Evolutionary conservation across 768 basidiomycete genomes (phyloP), one percentile per base, ranked within the genome.

Genomic region (Trametopsis cervina): DNA sequence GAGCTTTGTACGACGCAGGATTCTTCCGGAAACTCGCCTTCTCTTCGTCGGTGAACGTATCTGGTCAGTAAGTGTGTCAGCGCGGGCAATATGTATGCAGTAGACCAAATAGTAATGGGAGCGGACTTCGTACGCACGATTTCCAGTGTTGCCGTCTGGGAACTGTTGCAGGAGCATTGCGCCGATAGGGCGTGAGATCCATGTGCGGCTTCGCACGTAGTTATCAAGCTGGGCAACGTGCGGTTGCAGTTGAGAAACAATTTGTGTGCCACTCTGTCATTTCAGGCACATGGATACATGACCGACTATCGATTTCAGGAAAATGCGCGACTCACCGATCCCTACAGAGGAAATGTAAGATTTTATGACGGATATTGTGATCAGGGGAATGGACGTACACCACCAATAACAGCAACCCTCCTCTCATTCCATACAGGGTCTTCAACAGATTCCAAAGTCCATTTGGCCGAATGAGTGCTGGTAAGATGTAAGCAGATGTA

Each of bases 381-480:
- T n/a, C n/a, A n/a, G n/a, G n/a, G 27, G 20, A 42, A 3, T 42
- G 22, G 22, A 2, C 47, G 26, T 49, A 58, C 57, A 37, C 48
- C 49, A 27, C 61, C 61, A 18, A 62, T 52, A 11, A 60, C 53
- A 20, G 56, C 56, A 7, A 59, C 51, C 17, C 35, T 37, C 41
- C 59, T 59, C 25, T 54, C 56, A 18, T 44, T 45, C 61, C 57
- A 60, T n/a, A 45, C 52, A 27, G 57, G 35, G 56, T 46, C 49
- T n/a, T n/a, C n/a, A 40, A 55, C 10, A 12, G 13, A 18, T 11
- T 38, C 38, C 4, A 51, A 22, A n/a, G 44, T 42, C 56, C 62
- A 70, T n/a, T 55, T 50, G 1, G 69, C 68, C 0, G 66, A 71
- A 47, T 71, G 69, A 27, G 68, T 38, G 13, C 45, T 46, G 17